phyloP scores from a whole-genome alignment of 495 filamentous ascomycete genomes.

The Jackrogersella multiformis region DNA sequence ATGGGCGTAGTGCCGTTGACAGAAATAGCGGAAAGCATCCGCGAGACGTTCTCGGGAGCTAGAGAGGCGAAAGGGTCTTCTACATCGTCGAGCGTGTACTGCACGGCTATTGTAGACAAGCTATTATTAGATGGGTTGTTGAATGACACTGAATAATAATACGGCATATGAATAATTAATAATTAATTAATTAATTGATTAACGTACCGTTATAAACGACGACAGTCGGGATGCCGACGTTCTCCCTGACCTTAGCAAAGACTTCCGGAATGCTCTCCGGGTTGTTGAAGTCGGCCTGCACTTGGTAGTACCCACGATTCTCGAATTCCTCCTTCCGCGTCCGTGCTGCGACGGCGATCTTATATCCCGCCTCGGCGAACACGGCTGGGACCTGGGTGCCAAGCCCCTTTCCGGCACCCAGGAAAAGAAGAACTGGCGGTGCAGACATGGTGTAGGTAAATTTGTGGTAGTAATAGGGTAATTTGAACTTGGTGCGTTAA shows the following conservation, averaged over 20 bases:
- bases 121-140: not conserved
- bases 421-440: constrained; percentile 19
- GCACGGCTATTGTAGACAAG: constrained; percentile 4
- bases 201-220: constrained; percentile 15
- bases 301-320: constrained; percentile 17
- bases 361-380: constrained; percentile 20
- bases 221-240: constrained; percentile 20
- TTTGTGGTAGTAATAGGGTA: too few relatives aligned
- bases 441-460: constrained; percentile 3
- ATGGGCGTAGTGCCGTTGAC: constrained; percentile 24
- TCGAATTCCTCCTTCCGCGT: constrained; percentile 19
- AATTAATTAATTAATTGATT: too few relatives aligned
- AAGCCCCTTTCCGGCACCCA: constrained; percentile 13
- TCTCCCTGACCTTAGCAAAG: constrained; percentile 15
- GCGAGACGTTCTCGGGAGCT: constrained; percentile 18
- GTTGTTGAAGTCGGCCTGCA: constrained; percentile 22
- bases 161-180: not conserved
- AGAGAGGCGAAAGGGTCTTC: constrained; percentile 20
- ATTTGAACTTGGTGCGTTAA: too few relatives aligned
- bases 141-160: not conserved
- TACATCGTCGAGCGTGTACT: constrained; percentile 13
- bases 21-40: constrained; percentile 11
- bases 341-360: constrained; percentile 10
- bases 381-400: constrained; percentile 8
- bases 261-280: constrained; percentile 17